Conservation (phyloP, 345 rosid genomes). For the Mallotus nudiflorus region DNA sequence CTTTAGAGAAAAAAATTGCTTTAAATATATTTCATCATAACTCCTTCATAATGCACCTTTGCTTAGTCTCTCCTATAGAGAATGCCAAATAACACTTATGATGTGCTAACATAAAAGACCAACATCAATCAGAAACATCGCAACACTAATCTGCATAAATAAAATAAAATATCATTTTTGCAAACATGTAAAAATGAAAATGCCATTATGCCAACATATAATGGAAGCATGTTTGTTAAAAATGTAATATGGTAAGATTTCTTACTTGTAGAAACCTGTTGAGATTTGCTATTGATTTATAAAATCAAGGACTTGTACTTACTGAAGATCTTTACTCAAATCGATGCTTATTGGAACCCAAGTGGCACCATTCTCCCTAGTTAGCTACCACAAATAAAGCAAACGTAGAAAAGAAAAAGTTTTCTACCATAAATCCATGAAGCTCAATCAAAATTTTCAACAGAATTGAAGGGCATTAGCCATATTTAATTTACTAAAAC, state of each 20-base stretch:
- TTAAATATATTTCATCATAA: slow-evolving; percentile 87
- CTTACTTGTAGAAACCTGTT: slow-evolving; percentile 96
- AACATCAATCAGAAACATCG: slow-evolving; percentile 28
- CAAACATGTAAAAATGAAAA: slow-evolving; percentile 7
- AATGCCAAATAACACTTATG: slow-evolving; percentile 85
- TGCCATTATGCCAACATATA: slow-evolving; percentile 9
- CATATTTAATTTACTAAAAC: slow-evolving; percentile 65
- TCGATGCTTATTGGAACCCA: slow-evolving; percentile 86
- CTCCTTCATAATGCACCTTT: slow-evolving; percentile 76
- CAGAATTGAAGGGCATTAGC: slow-evolving; percentile 11
- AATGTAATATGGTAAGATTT: slow-evolving; percentile 11
- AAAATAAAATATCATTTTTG: neutral
- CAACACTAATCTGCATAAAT: slow-evolving; percentile 6
- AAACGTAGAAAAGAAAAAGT: neutral
- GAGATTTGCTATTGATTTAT: slow-evolving; percentile 86
- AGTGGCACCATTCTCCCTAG: slow-evolving; percentile 99
- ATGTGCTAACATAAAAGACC: slow-evolving; percentile 20
- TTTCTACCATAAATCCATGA: slow-evolving; percentile 17
- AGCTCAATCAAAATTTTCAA: slow-evolving; percentile 1
- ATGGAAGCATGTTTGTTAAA: neutral
- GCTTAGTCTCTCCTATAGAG: slow-evolving; percentile 87
- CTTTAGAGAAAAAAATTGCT: too few relatives aligned
- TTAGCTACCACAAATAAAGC: slow-evolving; percentile 57
- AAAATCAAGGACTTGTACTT: slow-evolving; percentile 71
- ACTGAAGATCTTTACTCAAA: slow-evolving; percentile 68